Percentiles rank a stretch among this genome's conserved stretches.
Evolutionary conservation across 2,329 filamentous ascomycete species (phyloP).

Genomic region (Calycina marina): DNA sequence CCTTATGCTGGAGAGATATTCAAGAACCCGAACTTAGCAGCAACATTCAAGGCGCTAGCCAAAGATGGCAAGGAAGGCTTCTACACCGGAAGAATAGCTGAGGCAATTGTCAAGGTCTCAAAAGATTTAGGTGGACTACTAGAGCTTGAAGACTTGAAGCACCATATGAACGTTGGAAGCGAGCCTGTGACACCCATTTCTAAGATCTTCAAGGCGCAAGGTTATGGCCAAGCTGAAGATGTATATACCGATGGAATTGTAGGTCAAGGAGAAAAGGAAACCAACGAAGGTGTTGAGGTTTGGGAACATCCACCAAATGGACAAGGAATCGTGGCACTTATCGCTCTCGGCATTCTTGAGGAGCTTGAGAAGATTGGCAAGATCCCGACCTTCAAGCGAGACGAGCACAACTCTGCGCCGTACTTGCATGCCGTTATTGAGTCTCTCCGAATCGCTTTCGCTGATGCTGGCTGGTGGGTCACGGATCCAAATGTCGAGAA

Average conservation of each 20-base stretch:
- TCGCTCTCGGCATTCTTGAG: conserved; percentile 85
- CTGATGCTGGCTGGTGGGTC: conserved; percentile 82
- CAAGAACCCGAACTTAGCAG: conserved; percentile 67
- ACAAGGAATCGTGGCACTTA: conserved; percentile 86
- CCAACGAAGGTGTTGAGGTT: conserved; percentile 52
- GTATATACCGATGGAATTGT: conserved; percentile 27
- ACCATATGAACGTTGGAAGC: conserved; percentile 58
- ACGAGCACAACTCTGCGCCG: conserved; percentile 67
- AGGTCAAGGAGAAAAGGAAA: conserved; percentile 24
- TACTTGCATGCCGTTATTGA: conserved; percentile 85
- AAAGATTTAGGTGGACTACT: conserved; percentile 63
- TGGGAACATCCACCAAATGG: conserved; percentile 98
- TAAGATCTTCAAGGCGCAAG: conserved; percentile 59
- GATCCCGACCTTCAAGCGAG: conserved; percentile 53
- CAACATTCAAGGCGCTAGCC: conserved; percentile 67
- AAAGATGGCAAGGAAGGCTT: conserved; percentile 79
- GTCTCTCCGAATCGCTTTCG: conserved; percentile 74
- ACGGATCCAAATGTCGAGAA: conserved; percentile 61
- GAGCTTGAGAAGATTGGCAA: conserved; percentile 63
- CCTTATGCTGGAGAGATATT: conserved; percentile 77
- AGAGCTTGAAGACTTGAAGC: conserved; percentile 62
- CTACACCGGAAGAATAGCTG: conserved; percentile 72
- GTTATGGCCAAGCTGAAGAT: conserved; percentile 32
- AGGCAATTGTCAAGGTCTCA: conserved; percentile 67
- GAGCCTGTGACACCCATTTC: conserved; percentile 80